Evolutionary conservation across 495 filamentous ascomycete genomes (phyloP).

Genomic region (Mytilinidion resinicola): DNA sequence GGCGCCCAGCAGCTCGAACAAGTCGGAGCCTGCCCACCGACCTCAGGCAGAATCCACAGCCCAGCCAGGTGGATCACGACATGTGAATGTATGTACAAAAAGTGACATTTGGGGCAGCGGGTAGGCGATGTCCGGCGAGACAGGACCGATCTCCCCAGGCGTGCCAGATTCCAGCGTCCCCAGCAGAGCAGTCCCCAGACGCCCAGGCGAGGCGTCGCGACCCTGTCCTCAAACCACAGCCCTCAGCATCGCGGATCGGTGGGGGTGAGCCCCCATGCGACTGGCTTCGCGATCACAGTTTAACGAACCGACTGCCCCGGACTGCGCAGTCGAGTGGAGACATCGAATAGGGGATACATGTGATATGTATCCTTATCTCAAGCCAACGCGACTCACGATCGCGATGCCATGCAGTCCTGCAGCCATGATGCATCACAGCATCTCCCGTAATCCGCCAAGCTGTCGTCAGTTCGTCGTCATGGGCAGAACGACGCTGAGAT

Average conservation of each 20-base stretch:
- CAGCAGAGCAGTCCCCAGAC: neutral
- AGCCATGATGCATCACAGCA: neutral
- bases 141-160: neutral
- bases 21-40: neutral
- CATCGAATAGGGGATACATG: neutral
- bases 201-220: neutral
- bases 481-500: neutral
- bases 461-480: neutral
- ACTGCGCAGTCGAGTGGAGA: neutral
- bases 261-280: neutral
- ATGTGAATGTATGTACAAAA: conserved; percentile 1
- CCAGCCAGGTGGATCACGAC: neutral
- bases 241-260: neutral
- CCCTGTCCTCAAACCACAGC: neutral
- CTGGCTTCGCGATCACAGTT: neutral
- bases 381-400: neutral
- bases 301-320: neutral
- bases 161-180: neutral
- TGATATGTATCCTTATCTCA: neutral
- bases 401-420: neutral
- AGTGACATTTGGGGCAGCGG: neutral
- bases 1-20: neutral
- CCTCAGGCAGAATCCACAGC: conserved; percentile 1
- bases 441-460: neutral
- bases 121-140: neutral